Percentiles rank a stretch among this genome's conserved stretches.
Evolutionary conservation across 345 rosid genomes (phyloP).

Genomic region (Hypericum perforatum): DNA sequence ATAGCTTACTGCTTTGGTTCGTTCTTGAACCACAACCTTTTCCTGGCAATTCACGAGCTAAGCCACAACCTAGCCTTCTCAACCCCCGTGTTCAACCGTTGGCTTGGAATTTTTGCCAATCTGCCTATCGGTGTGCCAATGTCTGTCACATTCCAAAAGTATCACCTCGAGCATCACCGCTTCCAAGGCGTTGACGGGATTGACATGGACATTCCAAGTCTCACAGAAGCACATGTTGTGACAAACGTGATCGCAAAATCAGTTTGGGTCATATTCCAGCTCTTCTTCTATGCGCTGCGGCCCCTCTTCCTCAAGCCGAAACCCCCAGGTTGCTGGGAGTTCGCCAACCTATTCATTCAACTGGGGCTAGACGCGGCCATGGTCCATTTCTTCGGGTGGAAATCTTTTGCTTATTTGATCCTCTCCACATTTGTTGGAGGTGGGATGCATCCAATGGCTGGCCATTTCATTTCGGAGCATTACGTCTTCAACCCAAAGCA

Average conservation of each 20-base stretch:
- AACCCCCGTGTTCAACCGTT: constrained; percentile 61
- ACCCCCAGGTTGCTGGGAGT: constrained; percentile 80
- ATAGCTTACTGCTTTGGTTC: constrained; percentile 74
- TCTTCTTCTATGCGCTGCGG: constrained; percentile 80
- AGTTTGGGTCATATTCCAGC: constrained; percentile 70
- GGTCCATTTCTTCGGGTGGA: constrained; percentile 63
- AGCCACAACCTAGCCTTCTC: constrained; percentile 91
- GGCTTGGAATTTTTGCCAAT: constrained; percentile 83
- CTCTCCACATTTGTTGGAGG: constrained; percentile 90
- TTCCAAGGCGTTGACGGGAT: constrained; percentile 82
- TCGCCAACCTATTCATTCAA: constrained; percentile 48
- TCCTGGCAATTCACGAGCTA: constrained; percentile 83
- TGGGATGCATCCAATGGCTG: constrained; percentile 88
- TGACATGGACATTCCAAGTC: constrained; percentile 77
- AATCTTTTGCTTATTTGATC: constrained; percentile 56
- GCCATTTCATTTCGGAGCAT: constrained; percentile 86
- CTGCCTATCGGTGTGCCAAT: constrained; percentile 88
- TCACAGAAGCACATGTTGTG: constrained; percentile 49
- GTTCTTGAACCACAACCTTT: constrained; percentile 84
- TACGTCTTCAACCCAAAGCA: constrained; percentile 70
- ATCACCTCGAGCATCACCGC: constrained; percentile 84
- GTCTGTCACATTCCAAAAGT: constrained; percentile 82
- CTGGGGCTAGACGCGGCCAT: constrained; percentile 39
- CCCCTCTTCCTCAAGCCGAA: constrained; percentile 78
- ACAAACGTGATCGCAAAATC: constrained; percentile 47